Conservation (phyloP, 345 rosid genomes). For the Brassica nigra region DNA sequence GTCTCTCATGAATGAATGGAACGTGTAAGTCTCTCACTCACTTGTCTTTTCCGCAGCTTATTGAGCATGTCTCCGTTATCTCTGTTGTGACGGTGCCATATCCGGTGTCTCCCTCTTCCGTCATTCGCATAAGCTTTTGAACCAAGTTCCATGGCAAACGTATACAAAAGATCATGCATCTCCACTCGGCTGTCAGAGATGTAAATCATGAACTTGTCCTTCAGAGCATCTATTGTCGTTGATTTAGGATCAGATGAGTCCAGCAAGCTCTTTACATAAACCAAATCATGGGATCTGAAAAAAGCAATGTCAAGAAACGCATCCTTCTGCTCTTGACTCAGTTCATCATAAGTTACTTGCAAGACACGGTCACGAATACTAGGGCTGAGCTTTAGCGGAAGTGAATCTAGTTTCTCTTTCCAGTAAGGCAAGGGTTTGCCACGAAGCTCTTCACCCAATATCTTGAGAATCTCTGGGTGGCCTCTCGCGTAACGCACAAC, state of each 20-base stretch:
- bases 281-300: conserved; percentile 22
- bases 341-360: conserved; percentile 39
- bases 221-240: neutral
- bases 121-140: neutral
- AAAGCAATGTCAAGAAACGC: conserved; percentile 47
- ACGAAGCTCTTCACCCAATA: conserved; percentile 31
- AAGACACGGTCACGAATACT: conserved; percentile 21
- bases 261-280: neutral
- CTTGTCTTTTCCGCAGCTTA: neutral
- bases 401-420: conserved; percentile 22
- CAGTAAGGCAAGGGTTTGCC: neutral
- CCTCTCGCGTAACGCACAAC: conserved; percentile 34
- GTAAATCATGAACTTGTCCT: conserved; percentile 2
- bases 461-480: conserved; percentile 40
- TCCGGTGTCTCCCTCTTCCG: neutral
- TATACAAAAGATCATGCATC: conserved; percentile 8
- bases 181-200: neutral
- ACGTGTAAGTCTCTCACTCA: neutral
- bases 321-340: conserved; percentile 7
- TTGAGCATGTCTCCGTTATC: neutral
- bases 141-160: conserved; percentile 6
- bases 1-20: too few species aligned
- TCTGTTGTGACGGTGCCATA: neutral
- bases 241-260: conserved; percentile 9
- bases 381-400: neutral